Base-by-base conservation (phyloP, 148 eudicot genomes). In the Pouteria glomerata region DNA sequence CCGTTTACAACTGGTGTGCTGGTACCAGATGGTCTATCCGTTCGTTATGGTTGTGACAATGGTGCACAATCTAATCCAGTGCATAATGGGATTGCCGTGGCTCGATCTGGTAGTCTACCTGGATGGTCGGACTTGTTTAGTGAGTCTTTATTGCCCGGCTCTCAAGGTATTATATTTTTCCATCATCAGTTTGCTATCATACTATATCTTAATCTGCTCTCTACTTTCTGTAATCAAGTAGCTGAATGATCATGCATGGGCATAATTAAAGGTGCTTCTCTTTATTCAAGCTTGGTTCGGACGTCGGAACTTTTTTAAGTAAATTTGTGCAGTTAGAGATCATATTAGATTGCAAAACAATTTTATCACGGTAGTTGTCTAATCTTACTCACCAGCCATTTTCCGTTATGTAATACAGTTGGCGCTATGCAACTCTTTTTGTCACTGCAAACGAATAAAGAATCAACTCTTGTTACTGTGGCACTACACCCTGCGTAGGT, bases 81-180 rank as follows among this genome's bases (percentile, higher is more conserved):
- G 0, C 66, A 64, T 58, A 60, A 34, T 21, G 84, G 78, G 68
- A 69, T 57, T 45, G 51, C 52, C 27, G 66, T 61, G 41, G 76
- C 51, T 72, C 73, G 34, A 62, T 18, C 57, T 24, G 44, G 23
- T 81, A 79, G 75, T 61, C 76, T 78, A 19, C 88, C 77, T 42
- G 88, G 81, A 42, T 87, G 93, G 89, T 71, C 90, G 6, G 87
- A 87, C 77, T 39, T 83, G 63, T 73, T 85, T 63, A 75, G 81
- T 39, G 84, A 86, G 64, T 81, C 89, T 53, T 76, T 82, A 27
- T 68, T 63, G 50, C 80, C 88, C 14, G 76, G 79, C 66, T 88
- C 86, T 59, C 80, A 67, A 82, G 87, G 97, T 89, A 85, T 45
- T 67, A n/a, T 68, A 7, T 18, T 65, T 6, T 27, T 27, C 13